Base-by-base conservation (phyloP, 768 basidiomycete genomes). In the Lactarius sanguifluus region DNA sequence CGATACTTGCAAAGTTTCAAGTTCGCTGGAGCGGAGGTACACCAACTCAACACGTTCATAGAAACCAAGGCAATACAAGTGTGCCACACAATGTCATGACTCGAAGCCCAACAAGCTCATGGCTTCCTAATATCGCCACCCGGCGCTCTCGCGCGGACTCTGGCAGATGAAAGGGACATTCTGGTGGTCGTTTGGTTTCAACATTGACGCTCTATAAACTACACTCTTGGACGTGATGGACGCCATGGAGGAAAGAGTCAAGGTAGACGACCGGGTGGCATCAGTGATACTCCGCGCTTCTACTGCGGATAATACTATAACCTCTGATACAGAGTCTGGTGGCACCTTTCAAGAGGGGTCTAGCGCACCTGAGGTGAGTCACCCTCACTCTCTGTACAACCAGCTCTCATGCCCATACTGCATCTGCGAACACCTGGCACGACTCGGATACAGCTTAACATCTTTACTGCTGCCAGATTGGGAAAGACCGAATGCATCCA, bases 381-480 rank as follows among this genome's bases (percentile, higher is more conserved):
- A 34, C 18, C 12, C 1, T 10, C 38, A 40, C 36, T 34, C 8
- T 20, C 3, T 36, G 5, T 25, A 52, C 13, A 8, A 13, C 23
- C 15, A 16, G 50, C 25, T 25, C 50, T 52, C 50, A 52, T 25
- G 5, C n/a, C 45, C 47, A 2, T 23, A 13, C 47, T 50, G 12
- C 50, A 52, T 25, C 6, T 25, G 50, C 50, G 50, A 9, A 16
- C 40, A 41, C 40, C 15, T 13, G 12, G 50, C 16, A 15, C 16
- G 36, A 55, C n/a, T 15, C 50, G 18, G 25, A 25, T 15, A 5
- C 64, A 88, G 87, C 76, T 77, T 30, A 87, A 83, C 67, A 89
- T 96, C 38, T 92, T 96, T 72, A 81, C 89, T 10, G 90, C 94
- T 5, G 88, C 94, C 0, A 94, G 96, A 73, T 81, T 91, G 57